Base-by-base conservation (phyloP, 768 basidiomycete genomes). In the Fomitopsis serialis region DNA sequence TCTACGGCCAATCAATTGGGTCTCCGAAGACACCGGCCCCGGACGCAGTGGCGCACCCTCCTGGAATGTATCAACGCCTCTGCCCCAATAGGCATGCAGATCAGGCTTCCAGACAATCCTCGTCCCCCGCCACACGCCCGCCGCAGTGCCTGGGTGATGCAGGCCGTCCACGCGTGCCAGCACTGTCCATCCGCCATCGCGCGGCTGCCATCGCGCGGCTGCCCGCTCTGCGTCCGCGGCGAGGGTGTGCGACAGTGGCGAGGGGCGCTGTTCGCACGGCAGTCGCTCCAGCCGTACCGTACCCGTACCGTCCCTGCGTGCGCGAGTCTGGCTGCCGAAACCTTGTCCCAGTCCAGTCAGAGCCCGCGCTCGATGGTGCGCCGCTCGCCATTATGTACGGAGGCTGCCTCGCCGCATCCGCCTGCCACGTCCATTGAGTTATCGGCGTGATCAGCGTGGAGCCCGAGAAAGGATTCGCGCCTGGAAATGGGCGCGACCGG, bases 391-490 rank as follows among this genome's bases (percentile, higher is more conserved):
- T 32, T n/a, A n/a, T n/a, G n/a, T n/a, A n/a, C n/a, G n/a, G 6
- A 32, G 29, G 10, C 46, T 10, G 46, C 46, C 46, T 48, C 46
- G 29, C 46, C 29, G 46, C 44, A 45, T 32, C 29, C n/a, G 44
- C 44, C 24, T 45, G 19, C 7, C 44, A 15, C 46, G 24, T 11
- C 25, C 24, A 23, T 12, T 15, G 23, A 48, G 46, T 48, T 48
- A 48, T 48, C 46, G 24, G 23, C 23, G 23, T 32, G 46, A 48
- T 48, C 46, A 48, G 46, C 46, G 46, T 48, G 46, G 46, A 32
- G 29, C 29, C 17, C 40, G 40, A n/a, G 17, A 5, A 17, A 17
- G 40, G 17, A 22, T 22, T n/a, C 40, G 21, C 40, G 40, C 6
- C 40, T 42, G 21, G 40, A 32, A 11, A 32, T 32, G 29, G 29